Evolutionary conservation across 2,329 filamentous ascomycete genomes (phyloP), one percentile per base, ranked within the genome.

Genomic region (Blastomyces silverae): DNA sequence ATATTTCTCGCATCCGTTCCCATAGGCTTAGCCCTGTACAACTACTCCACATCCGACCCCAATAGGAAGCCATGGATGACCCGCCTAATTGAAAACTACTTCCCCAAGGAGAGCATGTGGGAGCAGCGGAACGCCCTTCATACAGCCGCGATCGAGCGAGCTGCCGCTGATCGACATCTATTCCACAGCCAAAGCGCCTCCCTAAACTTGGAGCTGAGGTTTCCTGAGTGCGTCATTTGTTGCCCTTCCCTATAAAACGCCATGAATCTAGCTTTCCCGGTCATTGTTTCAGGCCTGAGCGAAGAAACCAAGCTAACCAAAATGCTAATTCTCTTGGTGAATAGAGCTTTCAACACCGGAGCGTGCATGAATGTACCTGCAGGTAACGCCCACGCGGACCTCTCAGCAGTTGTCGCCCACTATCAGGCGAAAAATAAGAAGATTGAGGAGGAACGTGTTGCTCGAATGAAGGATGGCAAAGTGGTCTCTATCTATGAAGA

Each of bases 281-380:
- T 64, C 58, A 15, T 61, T 42, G 17, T 46, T 61, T 46, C 42
- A 58, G 11, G 31, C 60, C 50, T 57, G 50, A 55, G 56, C 46
- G 13, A 39, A 61, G 42, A 39, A 15, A 17, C 44, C 8, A 25
- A 22, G 25, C 42, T n/a, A 52, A 61, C 10, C 6, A 4, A 34
- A 48, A 48, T 50, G 17, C 44, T 31, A 34, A 61, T 34, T 48
- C 1, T 37, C 17, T 50, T 61, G 34, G 17, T 61, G 4, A 52
- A 22, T 72, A 89, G 87, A 70, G 78, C 83, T 68, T 84, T 89
- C 77, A 88, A 89, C 73, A 76, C 78, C 28, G 83, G 84, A 62
- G 84, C 84, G 1, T 86, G 86, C 20, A 86, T 80, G 76, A 89
- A 89, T 72, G 82, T 88, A 64, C 77, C 82, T 42, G 85, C 87